Percentiles rank a stretch among this genome's conserved stretches.
These are phyloP conservation scores for Aristolochia contorta DNA, from an alignment of 164 flowering plant genomes.

Conservation along the genomic window DNA sequence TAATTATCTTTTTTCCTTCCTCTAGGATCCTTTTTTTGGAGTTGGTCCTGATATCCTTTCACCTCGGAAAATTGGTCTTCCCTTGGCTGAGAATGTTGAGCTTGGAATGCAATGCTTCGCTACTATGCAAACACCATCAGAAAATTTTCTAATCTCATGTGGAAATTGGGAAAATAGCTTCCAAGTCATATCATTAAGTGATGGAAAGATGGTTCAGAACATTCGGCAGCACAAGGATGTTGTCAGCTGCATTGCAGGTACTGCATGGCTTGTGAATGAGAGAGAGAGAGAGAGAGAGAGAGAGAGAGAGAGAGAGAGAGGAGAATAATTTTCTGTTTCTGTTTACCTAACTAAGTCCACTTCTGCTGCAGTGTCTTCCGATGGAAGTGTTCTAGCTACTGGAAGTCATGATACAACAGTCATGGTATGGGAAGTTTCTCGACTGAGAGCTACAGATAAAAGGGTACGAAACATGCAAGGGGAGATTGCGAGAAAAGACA, in stretches of 20 bases:
- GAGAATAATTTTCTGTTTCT: background rate
- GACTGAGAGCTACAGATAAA: constrained; percentile 44
- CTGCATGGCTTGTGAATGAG: no score
- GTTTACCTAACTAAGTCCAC: constrained; percentile 2
- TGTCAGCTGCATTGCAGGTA: constrained; percentile 97
- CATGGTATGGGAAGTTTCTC: constrained; percentile 89
- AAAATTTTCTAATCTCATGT: constrained; percentile 73
- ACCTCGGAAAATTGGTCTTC: constrained; percentile 77
- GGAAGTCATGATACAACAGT: constrained; percentile 99
- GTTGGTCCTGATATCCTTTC: constrained; percentile 88
- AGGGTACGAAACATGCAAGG: constrained; percentile 39
- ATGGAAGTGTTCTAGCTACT: constrained; percentile 90
- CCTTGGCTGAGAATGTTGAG: constrained; percentile 71
- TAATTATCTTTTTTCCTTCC: constrained; percentile 1
- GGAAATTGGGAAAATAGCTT: constrained; percentile 99
- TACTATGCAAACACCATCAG: constrained; percentile 65
- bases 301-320: no score
- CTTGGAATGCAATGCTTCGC: constrained; percentile 86
- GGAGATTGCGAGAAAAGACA: constrained; percentile 65
- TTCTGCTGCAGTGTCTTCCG: constrained; percentile 67
- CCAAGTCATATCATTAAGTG: constrained; percentile 71
- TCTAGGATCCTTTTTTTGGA: constrained; percentile 94
- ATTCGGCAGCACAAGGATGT: constrained; percentile 91
- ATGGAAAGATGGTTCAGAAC: constrained; percentile 89
- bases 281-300: no score